phyloP scores from a whole-genome alignment of 495 filamentous ascomycete species.

The Amphirosellinia nigrospora region DNA sequence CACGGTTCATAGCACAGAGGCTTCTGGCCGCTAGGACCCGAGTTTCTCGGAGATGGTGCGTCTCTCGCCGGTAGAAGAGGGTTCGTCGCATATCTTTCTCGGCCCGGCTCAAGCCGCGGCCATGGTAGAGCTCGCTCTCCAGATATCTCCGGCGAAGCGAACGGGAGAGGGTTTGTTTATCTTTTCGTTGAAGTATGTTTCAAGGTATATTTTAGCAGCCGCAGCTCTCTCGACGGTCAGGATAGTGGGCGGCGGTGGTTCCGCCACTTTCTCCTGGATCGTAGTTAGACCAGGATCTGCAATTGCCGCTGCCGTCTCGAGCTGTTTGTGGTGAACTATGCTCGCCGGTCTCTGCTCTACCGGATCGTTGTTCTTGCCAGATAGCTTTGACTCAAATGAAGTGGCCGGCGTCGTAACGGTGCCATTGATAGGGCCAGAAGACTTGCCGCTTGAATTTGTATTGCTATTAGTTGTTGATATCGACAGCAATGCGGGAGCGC shows the following conservation, averaged over 20 bases:
- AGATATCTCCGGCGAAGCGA: slow-evolving; percentile 70
- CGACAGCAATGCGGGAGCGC: slow-evolving; percentile 33
- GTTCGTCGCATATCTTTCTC: slow-evolving; percentile 61
- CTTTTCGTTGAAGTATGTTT: slow-evolving; percentile 77
- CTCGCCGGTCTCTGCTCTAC: slow-evolving; percentile 34
- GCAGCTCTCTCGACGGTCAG: slow-evolving; percentile 77
- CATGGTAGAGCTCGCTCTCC: slow-evolving; percentile 64
- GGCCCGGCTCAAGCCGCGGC: slow-evolving; percentile 56
- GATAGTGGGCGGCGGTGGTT: slow-evolving; percentile 63
- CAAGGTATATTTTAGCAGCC: slow-evolving; percentile 84
- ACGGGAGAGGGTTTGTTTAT: slow-evolving; percentile 63
- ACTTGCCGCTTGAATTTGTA: slow-evolving; percentile 41
- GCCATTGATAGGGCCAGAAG: slow-evolving; percentile 37
- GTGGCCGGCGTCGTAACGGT: slow-evolving; percentile 47
- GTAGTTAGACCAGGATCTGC: slow-evolving; percentile 46
- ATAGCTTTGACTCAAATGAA: slow-evolving; percentile 49
- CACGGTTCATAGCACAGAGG: slow-evolving; percentile 39
- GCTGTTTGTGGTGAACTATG: slow-evolving; percentile 34
- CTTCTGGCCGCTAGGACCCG: slow-evolving; percentile 71
- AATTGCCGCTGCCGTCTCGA: slow-evolving; percentile 28
- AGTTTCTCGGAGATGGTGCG: slow-evolving; percentile 74
- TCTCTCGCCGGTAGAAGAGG: slow-evolving; percentile 70
- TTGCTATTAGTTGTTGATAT: slow-evolving; percentile 30
- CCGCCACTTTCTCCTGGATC: slow-evolving; percentile 48
- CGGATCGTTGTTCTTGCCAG: slow-evolving; percentile 29